Base-by-base conservation (phyloP, 805 yeast genomes). In the Wickerhamia fluorescens region DNA sequence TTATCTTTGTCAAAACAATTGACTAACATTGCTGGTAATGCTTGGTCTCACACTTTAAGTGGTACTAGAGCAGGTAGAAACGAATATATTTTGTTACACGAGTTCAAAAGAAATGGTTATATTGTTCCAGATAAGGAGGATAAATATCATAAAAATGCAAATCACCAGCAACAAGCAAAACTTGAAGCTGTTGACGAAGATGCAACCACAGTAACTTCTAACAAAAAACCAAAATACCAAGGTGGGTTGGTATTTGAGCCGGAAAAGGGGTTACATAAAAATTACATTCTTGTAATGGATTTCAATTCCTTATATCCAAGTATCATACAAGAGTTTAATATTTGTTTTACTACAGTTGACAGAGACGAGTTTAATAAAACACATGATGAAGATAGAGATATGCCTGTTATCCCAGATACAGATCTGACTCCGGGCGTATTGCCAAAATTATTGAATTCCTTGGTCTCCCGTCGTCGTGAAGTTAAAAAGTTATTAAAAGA, bases 211-310 rank as follows among this genome's bases (percentile, higher is more conserved):
- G 67, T 66, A 2, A 63, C 76, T 5, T 70, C 71, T 5, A 70
- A 65, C 39, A 73, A 75, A 47, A 81, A 78, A 50, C 78, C 86
- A 11, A 83, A 83, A 49, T 86, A 62, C 51, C 84, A 82, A 51
- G 96, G 96, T 66, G 96, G 98, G 52, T 68, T 86, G 40, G 98
- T 92, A 17, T 85, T 92, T 55, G 98, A 92, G 40, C 98, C 98
- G 1, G 96, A 84, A 47, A 86, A 81, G 50, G 98, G 98, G 2
- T 63, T 92, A 23, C 95, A 89, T 51, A 86, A 85, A 49, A 81
- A 85, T 41, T 84, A 80, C 50, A 73, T 87, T 3, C 59, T 92
- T 38, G 98, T 92, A 14, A 88, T 92, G 97, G 98, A 92, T 61
- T 92, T 92, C 78, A 92, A 92, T 60, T 86, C 96, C 27, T 71